Evolutionary conservation across 352 stramenopile genomes (phyloP), one percentile per base, ranked within the genome.

Genomic region (Phytophthora multivora): DNA sequence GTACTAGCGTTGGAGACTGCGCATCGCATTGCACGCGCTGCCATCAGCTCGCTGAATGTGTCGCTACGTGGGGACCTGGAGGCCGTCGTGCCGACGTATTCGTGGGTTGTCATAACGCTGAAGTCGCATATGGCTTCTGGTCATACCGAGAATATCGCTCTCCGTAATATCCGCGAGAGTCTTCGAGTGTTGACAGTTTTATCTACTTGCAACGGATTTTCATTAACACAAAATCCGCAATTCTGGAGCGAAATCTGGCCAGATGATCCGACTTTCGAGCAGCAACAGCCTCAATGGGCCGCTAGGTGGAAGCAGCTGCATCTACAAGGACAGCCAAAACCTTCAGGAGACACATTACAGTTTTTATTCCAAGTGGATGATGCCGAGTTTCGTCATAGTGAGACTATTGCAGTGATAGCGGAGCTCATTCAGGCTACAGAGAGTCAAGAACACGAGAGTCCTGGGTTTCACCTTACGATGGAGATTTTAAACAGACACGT

Each of bases 161-260:
- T 38, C 0, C 51, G 58, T 6, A 50, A 26, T 5, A 45, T 56
- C 12, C 31, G 53, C 1, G 53, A 73, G 16, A 61, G 52, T 36
- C n/a, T 73, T 15, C 19, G 53, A 8, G 59, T 70, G 23, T 18
- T 73, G 15, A 60, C 39, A 13, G 28, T 60, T 5, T 21, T 73
- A 13, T 41, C 43, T n/a, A 38, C 30, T 2, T 73, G 65, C 28
- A 36, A 48, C 3, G 65, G 59, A 19, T 66, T 66, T 23, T 49
- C 36, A 5, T 15, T 73, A 25, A 11, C 7, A 9, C 49, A 66
- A 15, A 73, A 70, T 21, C 18, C 23, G 4, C 46, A 28, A 16
- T 73, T 73, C 38, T 73, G 60, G 66, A 59, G 49, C 30, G 53
- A 61, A 12, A 12, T 70, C 4, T 64, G 63, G 30, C 50, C 60